Evolutionary conservation across 2,329 filamentous ascomycete genomes (phyloP).

Genomic region (Xylariaceae sp.): DNA sequence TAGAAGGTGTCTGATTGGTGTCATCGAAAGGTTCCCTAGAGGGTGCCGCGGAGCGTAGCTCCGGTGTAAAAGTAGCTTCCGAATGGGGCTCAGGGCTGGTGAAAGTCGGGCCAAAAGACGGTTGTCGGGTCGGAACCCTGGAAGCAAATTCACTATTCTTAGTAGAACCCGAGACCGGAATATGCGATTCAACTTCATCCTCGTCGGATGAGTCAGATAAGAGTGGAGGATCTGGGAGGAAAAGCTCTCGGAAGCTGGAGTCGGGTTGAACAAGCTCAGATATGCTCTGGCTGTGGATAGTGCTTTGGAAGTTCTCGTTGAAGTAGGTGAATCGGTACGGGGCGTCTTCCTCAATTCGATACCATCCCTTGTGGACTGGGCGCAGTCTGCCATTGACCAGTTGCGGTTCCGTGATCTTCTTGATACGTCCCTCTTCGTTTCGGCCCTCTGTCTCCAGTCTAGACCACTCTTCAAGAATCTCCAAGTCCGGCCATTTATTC

Average conservation of each 20-base stretch:
- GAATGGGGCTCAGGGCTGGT: constrained; percentile 18
- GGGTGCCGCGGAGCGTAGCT: constrained; percentile 21
- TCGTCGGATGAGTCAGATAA: constrained; percentile 74
- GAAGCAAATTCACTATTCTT: constrained; percentile 44
- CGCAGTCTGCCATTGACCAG: constrained; percentile 87
- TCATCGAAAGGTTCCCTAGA: constrained; percentile 27
- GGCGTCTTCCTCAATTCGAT: constrained; percentile 81
- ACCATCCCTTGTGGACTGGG: constrained; percentile 80
- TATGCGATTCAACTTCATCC: constrained; percentile 56
- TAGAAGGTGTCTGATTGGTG: constrained; percentile 28
- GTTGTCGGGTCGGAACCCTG: constrained; percentile 49
- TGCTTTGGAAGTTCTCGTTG: constrained; percentile 94
- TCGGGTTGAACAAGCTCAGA: constrained; percentile 89
- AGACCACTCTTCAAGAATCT: constrained; percentile 86
- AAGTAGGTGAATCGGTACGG: constrained; percentile 98
- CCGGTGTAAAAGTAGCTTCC: constrained; percentile 16
- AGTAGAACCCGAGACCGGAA: constrained; percentile 31
- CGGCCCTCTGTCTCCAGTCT: constrained; percentile 86
- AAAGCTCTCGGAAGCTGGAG: constrained; percentile 81
- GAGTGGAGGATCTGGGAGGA: constrained; percentile 81
- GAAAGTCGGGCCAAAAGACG: constrained; percentile 42
- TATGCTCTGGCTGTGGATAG: constrained; percentile 93
- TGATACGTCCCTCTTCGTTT: constrained; percentile 79
- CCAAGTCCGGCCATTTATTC: constrained; percentile 83
- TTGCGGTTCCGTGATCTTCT: constrained; percentile 92